A percentile compares a stretch with the other conserved stretches of the same genome.
These are phyloP conservation scores for Yamadazyma mexicana DNA, from an alignment of 1,139 yeast species.

Conservation along the genomic window DNA sequence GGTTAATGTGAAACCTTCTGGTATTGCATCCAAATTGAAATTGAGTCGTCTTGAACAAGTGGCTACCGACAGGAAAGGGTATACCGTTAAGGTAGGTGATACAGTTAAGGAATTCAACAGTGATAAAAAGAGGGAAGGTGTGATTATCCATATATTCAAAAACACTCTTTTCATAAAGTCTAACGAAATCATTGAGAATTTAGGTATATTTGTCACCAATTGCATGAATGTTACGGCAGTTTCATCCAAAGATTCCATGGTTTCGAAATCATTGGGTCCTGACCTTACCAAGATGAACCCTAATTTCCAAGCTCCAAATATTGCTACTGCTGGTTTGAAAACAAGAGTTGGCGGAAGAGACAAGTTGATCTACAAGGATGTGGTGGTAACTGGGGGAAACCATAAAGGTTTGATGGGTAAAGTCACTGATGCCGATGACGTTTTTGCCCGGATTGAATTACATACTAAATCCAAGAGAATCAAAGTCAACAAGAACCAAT, in stretches of 20 bases:
- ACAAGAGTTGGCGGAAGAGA: slow-evolving; percentile 73
- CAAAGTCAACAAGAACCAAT: slow-evolving; percentile 76
- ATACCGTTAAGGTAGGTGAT: slow-evolving; percentile 85
- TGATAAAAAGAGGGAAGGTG: slow-evolving; percentile 76
- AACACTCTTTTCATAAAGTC: slow-evolving; percentile 77
- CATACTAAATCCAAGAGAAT: slow-evolving; percentile 90
- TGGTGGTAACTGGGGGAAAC: slow-evolving; percentile 84
- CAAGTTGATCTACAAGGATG: slow-evolving; percentile 76
- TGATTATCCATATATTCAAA: slow-evolving; percentile 81
- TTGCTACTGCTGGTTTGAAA: slow-evolving; percentile 53
- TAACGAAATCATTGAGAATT: slow-evolving; percentile 75
- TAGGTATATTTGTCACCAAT: slow-evolving; percentile 86
- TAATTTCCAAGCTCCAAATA: slow-evolving; percentile 49
- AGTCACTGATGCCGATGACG: slow-evolving; percentile 90
- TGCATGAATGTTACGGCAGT: slow-evolving; percentile 78
- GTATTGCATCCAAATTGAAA: slow-evolving; percentile 73
- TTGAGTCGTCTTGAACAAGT: slow-evolving; percentile 68
- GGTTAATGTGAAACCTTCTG: slow-evolving; percentile 69
- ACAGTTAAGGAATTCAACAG: slow-evolving; percentile 76
- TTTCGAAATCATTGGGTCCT: slow-evolving; percentile 55
- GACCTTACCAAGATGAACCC: slow-evolving; percentile 89
- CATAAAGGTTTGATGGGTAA: slow-evolving; percentile 95
- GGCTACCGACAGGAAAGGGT: slow-evolving; percentile 85
- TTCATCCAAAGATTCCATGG: slow-evolving; percentile 75
- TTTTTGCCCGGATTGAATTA: slow-evolving; percentile 85